Evolutionary conservation across 2,329 filamentous ascomycete genomes (phyloP).

Genomic region (Pseudocercospora vitis): DNA sequence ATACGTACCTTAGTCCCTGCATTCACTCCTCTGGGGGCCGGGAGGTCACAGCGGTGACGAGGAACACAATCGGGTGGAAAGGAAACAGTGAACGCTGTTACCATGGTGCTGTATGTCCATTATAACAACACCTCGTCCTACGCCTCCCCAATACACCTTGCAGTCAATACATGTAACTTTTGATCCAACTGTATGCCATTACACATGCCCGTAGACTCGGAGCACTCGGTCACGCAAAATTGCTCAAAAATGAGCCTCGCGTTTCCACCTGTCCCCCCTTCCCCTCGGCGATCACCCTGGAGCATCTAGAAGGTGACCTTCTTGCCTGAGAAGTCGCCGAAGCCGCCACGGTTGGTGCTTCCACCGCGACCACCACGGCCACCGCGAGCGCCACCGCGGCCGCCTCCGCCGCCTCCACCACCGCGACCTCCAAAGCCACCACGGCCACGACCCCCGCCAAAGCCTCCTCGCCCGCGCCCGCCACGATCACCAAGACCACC

Average conservation of each 20-base stretch:
- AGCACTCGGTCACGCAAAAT: too few species aligned
- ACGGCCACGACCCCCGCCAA: conserved; percentile 40
- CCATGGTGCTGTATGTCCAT: background rate
- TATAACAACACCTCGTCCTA: too few species aligned
- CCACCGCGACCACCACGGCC: conserved; percentile 52
- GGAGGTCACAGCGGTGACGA: too few species aligned
- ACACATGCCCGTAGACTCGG: too few species aligned
- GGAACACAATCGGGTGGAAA: too few species aligned
- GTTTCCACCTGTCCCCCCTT: too few species aligned
- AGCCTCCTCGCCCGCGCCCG: conserved; percentile 46
- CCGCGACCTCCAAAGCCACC: conserved; percentile 43
- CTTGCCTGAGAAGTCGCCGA: conserved; percentile 72
- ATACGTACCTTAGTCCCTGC: too few species aligned
- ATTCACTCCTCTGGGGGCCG: too few species aligned
- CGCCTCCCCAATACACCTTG: background rate
- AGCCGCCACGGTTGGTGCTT: conserved; percentile 54
- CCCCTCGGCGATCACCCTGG: too few species aligned
- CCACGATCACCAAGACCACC: conserved; percentile 44
- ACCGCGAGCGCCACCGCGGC: conserved; percentile 55
- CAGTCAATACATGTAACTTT: background rate
- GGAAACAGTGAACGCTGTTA: background rate
- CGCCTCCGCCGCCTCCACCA: conserved; percentile 51
- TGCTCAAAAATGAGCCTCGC: too few species aligned
- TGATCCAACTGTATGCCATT: too few species aligned
- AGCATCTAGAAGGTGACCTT: conserved; percentile 68